Conservation (phyloP, 768 basidiomycete genomes). For the Rhodotorula toruloides region DNA sequence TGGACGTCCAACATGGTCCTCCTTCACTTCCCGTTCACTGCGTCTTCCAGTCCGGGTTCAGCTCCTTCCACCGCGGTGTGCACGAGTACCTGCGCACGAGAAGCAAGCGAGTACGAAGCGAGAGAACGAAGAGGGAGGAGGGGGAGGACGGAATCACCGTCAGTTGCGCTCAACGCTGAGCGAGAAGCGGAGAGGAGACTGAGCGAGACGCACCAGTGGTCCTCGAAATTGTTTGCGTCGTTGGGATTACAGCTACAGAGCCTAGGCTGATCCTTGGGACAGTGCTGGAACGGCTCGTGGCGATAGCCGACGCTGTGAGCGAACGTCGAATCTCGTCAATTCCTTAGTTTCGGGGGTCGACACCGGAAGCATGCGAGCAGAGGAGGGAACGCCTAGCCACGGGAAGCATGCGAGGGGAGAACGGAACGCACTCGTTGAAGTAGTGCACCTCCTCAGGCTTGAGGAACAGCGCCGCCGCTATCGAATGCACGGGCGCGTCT, state of each 20-base stretch:
- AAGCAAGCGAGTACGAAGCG: background rate
- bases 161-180: background rate
- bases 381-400: rapidly evolving
- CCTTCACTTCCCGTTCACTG: too few species aligned
- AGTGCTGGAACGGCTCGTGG: conserved; percentile 21
- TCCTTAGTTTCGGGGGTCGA: too few species aligned
- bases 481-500: conserved; percentile 80
- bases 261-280: background rate
- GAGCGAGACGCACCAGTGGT: background rate
- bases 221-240: conserved; percentile 1
- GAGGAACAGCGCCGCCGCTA: conserved; percentile 83
- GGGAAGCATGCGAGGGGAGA: too few species aligned
- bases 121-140: too few species aligned
- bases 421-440: conserved; percentile 61
- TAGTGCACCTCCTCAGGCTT: conserved; percentile 82
- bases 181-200: background rate
- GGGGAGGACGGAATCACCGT: too few species aligned
- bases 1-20: too few species aligned
- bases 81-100: conserved; percentile 27
- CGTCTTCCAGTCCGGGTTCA: background rate
- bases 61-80: background rate
- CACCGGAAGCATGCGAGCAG: too few species aligned
- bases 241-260: conserved; percentile 17
- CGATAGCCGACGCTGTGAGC: background rate
- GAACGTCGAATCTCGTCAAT: background rate